Evolutionary conservation across 768 basidiomycete species (phyloP), one percentile per base, ranked within the genome.

Genomic region (Gymnopilus junonius): DNA sequence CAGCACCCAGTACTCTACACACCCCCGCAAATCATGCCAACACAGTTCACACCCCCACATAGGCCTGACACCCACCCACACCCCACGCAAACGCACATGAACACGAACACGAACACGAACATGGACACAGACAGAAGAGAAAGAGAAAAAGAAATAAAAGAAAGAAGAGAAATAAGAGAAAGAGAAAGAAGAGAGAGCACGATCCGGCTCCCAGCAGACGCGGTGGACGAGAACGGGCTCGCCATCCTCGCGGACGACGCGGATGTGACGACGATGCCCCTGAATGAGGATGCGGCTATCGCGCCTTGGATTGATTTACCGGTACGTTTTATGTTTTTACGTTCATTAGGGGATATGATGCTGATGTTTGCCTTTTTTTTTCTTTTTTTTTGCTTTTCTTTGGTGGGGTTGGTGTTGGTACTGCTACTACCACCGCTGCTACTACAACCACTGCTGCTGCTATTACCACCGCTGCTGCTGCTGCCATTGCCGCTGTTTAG

Each of bases 231-330:
- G 39, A 67, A 67, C 60, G 74, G 74, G 11, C 61, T 67, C 20
- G 74, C 73, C 17, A 55, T 69, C 51, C 69, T 67, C 51, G 64
- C 59, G 51, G 70, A 67, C 43, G 59, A n/a, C n/a, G n/a, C n/a
- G n/a, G n/a, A n/a, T n/a, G n/a, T n/a, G n/a, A n/a, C 55, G 39
- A 59, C 42, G 15, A 59, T 62, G 61, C 67, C 68, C 21, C 59
- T 55, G 32, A 72, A 66, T 54, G 71, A 70, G 31, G 70, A 72
- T 61, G 31, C 73, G 7, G 63, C 58, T 48, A 75, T 75, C 53
- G 74, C 74, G 34, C 76, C 76, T 25, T 77, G 75, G 75, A 54
- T 75, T 39, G 75, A 74, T 32, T 61, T 67, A 40, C 71, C 74
- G 12, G 76, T 77, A 55, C 42, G 74, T 69, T 5, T 58, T 46